These are phyloP conservation scores for Carex littledalei DNA, from an alignment of 176 grass and related monocot species.

Conservation along the genomic window DNA sequence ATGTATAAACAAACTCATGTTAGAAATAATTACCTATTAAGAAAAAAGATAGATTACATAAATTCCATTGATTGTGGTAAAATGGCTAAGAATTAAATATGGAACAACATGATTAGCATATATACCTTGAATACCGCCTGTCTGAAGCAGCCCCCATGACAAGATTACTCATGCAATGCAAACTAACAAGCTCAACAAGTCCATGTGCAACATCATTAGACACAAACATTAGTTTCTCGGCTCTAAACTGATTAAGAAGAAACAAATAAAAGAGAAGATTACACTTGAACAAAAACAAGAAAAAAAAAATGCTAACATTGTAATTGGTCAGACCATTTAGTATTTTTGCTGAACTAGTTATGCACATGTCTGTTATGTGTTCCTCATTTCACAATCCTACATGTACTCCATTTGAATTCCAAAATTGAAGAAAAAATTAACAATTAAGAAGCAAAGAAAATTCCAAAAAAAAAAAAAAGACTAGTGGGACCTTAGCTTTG, in stretches of 20 bases:
- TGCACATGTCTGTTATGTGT: too few relatives aligned
- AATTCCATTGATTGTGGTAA: background rate
- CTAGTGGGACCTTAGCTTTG: background rate
- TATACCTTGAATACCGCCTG: constrained; percentile 51
- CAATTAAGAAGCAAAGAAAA: background rate
- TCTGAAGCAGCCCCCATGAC: constrained; percentile 54
- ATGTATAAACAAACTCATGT: background rate
- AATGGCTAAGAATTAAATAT: background rate
- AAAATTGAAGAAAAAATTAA: background rate
- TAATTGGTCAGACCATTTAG: background rate
- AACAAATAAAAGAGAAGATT: background rate
- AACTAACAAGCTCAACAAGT: constrained; percentile 40
- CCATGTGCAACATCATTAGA: constrained; percentile 36
- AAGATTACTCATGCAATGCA: constrained; percentile 36
- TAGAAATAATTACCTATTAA: background rate
- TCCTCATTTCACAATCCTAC: background rate
- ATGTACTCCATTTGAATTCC: background rate
- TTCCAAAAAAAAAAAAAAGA: background rate
- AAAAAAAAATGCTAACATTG: background rate
- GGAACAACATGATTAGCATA: background rate
- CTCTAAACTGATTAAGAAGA: constrained; percentile 32
- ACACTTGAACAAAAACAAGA: background rate
- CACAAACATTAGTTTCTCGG: constrained; percentile 52
- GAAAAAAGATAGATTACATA: too few relatives aligned
- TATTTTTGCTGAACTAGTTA: background rate